Percentiles rank a stretch among this genome's conserved stretches.
Evolutionary conservation across 139 green algal species (phyloP).

Genomic region (Coelastrella sp.): DNA sequence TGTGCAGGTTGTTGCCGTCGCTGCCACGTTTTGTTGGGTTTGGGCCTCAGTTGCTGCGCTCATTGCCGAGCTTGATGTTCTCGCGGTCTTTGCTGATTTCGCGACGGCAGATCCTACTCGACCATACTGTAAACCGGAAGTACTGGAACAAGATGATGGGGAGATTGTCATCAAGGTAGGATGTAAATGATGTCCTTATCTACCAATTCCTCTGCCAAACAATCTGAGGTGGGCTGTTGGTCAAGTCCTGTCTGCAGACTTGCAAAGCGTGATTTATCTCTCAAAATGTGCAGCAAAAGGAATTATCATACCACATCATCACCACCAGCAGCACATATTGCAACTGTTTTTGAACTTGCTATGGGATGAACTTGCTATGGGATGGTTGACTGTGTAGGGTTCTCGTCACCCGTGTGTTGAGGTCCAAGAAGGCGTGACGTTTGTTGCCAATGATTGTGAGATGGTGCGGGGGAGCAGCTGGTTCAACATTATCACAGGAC

Average conservation of each 20-base stretch:
- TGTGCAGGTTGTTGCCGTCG: constrained; percentile 91
- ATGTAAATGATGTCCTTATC: no score
- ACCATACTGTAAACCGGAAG: constrained; percentile 81
- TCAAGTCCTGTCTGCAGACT: no score
- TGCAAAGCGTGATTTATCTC: no score
- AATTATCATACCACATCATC: no score
- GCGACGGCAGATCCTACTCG: constrained; percentile 72
- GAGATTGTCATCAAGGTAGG: constrained; percentile 54
- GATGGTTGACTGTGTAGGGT: constrained; percentile 8
- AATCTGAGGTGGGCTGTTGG: no score
- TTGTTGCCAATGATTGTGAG: constrained; percentile 88
- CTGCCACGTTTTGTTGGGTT: constrained; percentile 90
- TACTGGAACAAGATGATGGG: constrained; percentile 56
- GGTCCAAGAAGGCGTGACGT: constrained; percentile 89
- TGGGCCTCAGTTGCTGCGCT: constrained; percentile 84
- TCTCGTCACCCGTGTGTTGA: constrained; percentile 94
- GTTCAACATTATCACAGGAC: constrained; percentile 98
- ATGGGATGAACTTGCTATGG: no score
- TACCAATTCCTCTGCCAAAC: no score
- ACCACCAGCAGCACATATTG: no score
- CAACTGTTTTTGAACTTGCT: no score
- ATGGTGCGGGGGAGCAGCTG: constrained; percentile 79
- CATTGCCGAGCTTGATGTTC: constrained; percentile 92
- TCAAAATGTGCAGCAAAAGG: no score
- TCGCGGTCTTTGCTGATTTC: constrained; percentile 93